phyloP scores from a whole-genome alignment of 441 rosid species.

The Corymbia calophylla region DNA sequence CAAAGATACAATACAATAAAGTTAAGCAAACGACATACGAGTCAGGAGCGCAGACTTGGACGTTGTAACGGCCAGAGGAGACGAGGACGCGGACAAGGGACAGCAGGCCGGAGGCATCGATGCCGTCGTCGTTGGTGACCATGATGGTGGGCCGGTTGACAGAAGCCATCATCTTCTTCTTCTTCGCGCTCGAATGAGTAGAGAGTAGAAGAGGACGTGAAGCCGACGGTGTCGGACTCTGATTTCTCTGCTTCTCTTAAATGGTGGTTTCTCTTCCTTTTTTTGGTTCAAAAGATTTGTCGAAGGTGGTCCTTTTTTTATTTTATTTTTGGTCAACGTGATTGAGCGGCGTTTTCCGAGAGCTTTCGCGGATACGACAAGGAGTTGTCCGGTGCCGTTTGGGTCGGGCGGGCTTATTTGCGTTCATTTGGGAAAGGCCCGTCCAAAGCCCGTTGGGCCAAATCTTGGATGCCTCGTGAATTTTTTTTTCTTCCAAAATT shows the following conservation, averaged over 20 bases:
- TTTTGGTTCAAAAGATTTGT: not conserved
- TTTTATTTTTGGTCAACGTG: not conserved
- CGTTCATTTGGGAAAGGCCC: not conserved
- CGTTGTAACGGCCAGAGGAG: constrained; percentile 48
- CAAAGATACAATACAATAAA: not conserved
- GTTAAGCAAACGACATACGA: constrained; percentile 29
- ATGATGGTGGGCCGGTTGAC: constrained; percentile 35
- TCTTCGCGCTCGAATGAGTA: not conserved
- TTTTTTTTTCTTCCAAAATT: no score
- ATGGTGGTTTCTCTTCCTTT: not conserved
- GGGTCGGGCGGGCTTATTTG: not conserved
- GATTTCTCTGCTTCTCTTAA: not conserved
- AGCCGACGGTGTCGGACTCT: not conserved
- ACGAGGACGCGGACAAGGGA: constrained; percentile 63
- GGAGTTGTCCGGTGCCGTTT: not conserved
- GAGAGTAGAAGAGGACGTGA: not conserved
- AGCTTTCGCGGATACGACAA: not conserved
- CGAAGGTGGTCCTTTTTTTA: not conserved
- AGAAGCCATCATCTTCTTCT: not conserved
- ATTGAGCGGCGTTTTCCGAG: not conserved
- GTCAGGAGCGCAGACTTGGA: constrained; percentile 87
- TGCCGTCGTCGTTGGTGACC: constrained; percentile 93
- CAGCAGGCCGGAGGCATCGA: constrained; percentile 74
- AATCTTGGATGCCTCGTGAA: not conserved
- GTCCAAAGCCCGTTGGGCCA: not conserved